Percentiles rank a stretch among this genome's conserved stretches.
These are phyloP conservation scores for Verticillium longisporum DNA, from an alignment of 2,329 filamentous ascomycete genomes.

Conservation along the genomic window DNA sequence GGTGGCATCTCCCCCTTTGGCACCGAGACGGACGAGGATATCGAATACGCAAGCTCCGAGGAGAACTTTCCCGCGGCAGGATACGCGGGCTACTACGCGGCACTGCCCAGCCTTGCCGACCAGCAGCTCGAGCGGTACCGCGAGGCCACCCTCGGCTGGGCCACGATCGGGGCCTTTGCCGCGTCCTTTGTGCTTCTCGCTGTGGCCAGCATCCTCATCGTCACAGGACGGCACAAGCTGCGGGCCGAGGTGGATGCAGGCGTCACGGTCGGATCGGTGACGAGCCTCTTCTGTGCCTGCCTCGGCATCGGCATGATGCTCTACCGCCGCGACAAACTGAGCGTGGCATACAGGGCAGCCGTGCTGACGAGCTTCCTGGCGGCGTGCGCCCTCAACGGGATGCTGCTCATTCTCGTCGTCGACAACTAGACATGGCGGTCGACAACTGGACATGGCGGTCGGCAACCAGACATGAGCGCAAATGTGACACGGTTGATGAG, in stretches of 20 bases:
- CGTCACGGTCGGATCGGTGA: conserved; percentile 61
- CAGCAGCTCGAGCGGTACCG: conserved; percentile 43
- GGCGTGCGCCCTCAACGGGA: conserved; percentile 34
- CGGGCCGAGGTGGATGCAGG: conserved; percentile 67
- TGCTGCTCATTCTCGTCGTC: conserved; percentile 34
- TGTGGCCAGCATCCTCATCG: conserved; percentile 58
- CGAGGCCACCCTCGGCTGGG: conserved; percentile 49
- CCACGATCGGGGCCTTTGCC: conserved; percentile 46
- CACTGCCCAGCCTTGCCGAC: conserved; percentile 43
- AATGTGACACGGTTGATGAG: no score
- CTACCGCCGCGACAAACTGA: conserved; percentile 38
- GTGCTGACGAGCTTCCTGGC: conserved; percentile 28
- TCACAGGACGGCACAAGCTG: conserved; percentile 61
- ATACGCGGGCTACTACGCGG: conserved; percentile 47
- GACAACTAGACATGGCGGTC: conserved; percentile 30
- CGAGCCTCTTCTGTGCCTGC: conserved; percentile 58
- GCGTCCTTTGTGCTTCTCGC: conserved; percentile 57
- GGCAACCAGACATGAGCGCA: no score
- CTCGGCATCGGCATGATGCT: conserved; percentile 53
- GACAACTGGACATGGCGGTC: no score
- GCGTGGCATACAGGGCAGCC: conserved; percentile 34
- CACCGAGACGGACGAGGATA: conserved; percentile 36
- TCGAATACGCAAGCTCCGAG: conserved; percentile 47
- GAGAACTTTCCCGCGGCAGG: conserved; percentile 37
- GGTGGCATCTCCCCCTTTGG: conserved; percentile 15